Evolutionary conservation across 2,329 filamentous ascomycete species (phyloP).

Genomic region (Scytalidium sp.): DNA sequence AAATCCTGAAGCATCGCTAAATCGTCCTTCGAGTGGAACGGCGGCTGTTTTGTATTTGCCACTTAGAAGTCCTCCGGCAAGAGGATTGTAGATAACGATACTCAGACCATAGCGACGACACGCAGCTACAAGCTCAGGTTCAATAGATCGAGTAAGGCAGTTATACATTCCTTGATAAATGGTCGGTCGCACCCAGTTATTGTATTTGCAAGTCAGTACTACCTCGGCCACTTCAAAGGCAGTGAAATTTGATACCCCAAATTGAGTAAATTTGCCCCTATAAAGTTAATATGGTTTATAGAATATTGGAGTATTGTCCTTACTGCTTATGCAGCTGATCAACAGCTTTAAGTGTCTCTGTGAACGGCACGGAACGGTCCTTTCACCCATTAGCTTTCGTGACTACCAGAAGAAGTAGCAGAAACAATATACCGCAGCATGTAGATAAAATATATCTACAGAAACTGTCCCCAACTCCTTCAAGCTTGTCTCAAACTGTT

Average conservation of each 20-base stretch:
- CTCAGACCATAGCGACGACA: conserved; percentile 75
- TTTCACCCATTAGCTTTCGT: no score
- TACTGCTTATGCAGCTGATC: conserved; percentile 73
- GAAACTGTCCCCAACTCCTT: conserved; percentile 69
- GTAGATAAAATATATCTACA: conserved; percentile 78
- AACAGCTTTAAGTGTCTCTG: conserved; percentile 73
- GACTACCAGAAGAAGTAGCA: no score
- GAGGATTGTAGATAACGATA: conserved; percentile 78
- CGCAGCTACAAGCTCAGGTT: conserved; percentile 69
- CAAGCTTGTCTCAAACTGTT: conserved; percentile 64
- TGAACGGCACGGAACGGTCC: conserved; percentile 68
- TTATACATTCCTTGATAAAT: conserved; percentile 92
- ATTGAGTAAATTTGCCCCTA: conserved; percentile 71
- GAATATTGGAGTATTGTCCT: conserved; percentile 3
- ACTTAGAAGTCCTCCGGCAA: conserved; percentile 76
- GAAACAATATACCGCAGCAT: conserved; percentile 55
- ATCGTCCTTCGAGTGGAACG: conserved; percentile 65
- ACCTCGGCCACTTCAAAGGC: conserved; percentile 87
- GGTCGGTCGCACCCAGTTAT: conserved; percentile 76
- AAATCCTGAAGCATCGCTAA: conserved; percentile 48
- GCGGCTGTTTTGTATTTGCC: conserved; percentile 58
- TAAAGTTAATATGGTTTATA: no score
- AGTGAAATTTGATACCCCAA: conserved; percentile 82
- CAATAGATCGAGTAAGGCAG: conserved; percentile 71
- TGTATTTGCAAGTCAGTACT: conserved; percentile 73